Conservation (phyloP, 768 basidiomycete species). For the Naematelia encephala region DNA sequence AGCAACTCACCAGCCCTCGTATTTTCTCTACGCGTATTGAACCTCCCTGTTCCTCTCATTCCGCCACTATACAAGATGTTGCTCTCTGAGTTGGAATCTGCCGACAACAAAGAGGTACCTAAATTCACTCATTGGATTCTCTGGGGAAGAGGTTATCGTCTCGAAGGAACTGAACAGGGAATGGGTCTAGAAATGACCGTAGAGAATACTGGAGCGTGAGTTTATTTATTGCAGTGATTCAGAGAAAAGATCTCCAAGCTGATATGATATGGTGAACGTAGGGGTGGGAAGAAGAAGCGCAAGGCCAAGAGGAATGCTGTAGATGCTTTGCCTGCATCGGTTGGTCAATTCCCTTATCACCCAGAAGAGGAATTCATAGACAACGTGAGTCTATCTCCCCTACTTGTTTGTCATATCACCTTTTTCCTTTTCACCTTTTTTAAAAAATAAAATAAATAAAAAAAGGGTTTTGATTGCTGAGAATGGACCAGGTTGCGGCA, state of each 20-base stretch:
- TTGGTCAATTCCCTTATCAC: constrained; percentile 69
- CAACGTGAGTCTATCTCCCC: constrained; percentile 55
- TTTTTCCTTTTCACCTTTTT: background rate
- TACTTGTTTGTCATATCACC: background rate
- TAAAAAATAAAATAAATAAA: background rate
- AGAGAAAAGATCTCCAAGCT: too few species aligned
- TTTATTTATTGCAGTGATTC: too few species aligned
- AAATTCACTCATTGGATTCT: constrained; percentile 70
- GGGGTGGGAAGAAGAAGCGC: constrained; percentile 18
- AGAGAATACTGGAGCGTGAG: background rate
- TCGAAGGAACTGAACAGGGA: constrained; percentile 69
- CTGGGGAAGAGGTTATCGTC: constrained; percentile 72
- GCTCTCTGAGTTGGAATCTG: constrained; percentile 68
- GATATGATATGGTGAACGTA: background rate
- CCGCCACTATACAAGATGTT: constrained; percentile 92
- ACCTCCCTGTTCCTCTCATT: constrained; percentile 91
- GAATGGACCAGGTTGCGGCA: constrained; percentile 55
- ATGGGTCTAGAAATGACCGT: constrained; percentile 52
- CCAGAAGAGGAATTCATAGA: constrained; percentile 76
- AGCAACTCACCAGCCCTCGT: constrained; percentile 71
- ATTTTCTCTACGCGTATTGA: constrained; percentile 81
- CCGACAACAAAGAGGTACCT: constrained; percentile 67
- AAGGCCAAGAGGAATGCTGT: constrained; percentile 53
- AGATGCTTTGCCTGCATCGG: constrained; percentile 39
- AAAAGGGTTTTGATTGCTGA: too few species aligned